Base-by-base conservation (phyloP, 441 rosid genomes). In the Corymbia calophylla region DNA sequence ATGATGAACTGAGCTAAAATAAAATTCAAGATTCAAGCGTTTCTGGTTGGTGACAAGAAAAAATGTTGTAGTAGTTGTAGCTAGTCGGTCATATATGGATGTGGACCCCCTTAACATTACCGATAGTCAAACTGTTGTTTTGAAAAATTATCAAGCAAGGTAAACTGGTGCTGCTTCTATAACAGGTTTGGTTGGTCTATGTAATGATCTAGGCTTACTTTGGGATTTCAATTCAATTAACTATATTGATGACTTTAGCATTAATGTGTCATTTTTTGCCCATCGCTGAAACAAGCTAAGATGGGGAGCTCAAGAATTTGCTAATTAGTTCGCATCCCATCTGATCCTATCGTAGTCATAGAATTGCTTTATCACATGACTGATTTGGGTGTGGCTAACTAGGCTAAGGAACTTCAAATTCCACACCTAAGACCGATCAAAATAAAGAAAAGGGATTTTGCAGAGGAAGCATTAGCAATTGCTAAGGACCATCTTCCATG, bases 221-320 rank as follows among this genome's bases (percentile, higher is more conserved):
- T 58, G 15, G 64, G 64, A 58, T 15, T 31, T 66, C 23, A 4
- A 66, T 66, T 66, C 11, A 66, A 4, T 66, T 0, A 31, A 16
- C 2, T 4, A 6, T 1, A 2, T 58, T 2, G 1, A 66, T 31
- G 23, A 16, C 21, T 11, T 31, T 66, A 6, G n/a, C 19, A 64
- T 64, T 3, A 58, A 10, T 25, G 7, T 14, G 25, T 7, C 25
- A 11, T 25, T 58, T 25, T 25, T 5, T 25, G 14, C n/a, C 14
- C 0, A 0, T 58, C 3, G 25, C 6, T 10, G 64, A 25, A 58
- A 58, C 15, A 58, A 58, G n/a, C 0, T 58, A 3, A n/a, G 64
- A 5, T 2, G 14, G 27, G 39, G 12, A 16, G 77, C 77, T 66
- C 21, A 31, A 16, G 6, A 66, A 31, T 66, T 4, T 31, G 77